Evolutionary conservation across 2,329 filamentous ascomycete species (phyloP), one percentile per base, ranked within the genome.

Genomic region (Exophiala phaeomuriformis): DNA sequence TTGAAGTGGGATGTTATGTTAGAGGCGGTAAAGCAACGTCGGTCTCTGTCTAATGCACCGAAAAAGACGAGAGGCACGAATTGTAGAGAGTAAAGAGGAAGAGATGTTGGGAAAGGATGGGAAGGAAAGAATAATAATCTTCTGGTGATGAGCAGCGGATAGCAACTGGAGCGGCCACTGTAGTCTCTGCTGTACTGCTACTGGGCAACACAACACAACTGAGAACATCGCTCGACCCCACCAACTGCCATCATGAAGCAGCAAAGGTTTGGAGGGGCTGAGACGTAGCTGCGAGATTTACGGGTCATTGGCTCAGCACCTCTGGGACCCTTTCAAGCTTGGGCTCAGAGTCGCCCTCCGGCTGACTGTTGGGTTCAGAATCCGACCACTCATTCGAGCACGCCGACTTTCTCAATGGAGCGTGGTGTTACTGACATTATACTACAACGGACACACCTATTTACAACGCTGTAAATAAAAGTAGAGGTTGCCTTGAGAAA

Each of bases 41-140:
- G 56, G 53, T 58, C 59, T 58, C 59, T 59, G 59, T 61, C 59
- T 61, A 60, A 63, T 61, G 61, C 61, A 63, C 59, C 61, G 61
- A 63, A 61, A 62, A 61, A 63, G 61, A 63, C 57, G 53, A 60
- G 59, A 60, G 61, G 52, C 41, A 58, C 57, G 59, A 55, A 46
- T 43, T 45, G 42, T 45, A 49, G 54, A 49, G 53, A 56, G 54
- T 53, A 52, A 51, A 57, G 47, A 53, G 52, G 40, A 37, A 42
- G 43, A 60, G 56, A 19, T 19, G 19, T 19, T 19, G 19, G 39
- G 56, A 53, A 56, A 59, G 57, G 59, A 51, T 55, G 50, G 51
- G 52, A 49, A 50, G 58, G 62, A 55, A 57, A 64, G 54, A 61
- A 56, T 56, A 58, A 63, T 57, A 35, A 28, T 43, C 48, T 51